Conservation (phyloP, 1,139 yeast species). For the Protomyces inundatus region DNA sequence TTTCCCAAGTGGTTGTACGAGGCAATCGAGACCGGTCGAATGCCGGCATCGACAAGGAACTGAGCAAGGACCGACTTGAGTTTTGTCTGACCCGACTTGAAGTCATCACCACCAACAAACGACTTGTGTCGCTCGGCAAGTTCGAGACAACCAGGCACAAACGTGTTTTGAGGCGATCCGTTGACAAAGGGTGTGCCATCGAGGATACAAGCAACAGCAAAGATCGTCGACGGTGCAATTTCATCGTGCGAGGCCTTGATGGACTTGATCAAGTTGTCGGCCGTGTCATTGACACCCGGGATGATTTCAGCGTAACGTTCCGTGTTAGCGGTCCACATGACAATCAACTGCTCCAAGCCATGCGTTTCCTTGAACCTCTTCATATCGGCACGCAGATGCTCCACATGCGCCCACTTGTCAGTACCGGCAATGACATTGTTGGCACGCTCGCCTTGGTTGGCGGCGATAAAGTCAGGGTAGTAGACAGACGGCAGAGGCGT, state of each 20-base stretch:
- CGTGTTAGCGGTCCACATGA: slow-evolving; percentile 96
- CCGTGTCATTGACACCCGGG: slow-evolving; percentile 80
- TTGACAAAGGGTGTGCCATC: slow-evolving; percentile 86
- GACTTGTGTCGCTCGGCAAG: slow-evolving; percentile 72
- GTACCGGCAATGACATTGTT: slow-evolving; percentile 69
- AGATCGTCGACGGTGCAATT: slow-evolving; percentile 83
- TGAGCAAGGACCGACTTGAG: slow-evolving; percentile 92
- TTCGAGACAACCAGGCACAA: slow-evolving; percentile 90
- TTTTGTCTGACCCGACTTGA: slow-evolving; percentile 95
- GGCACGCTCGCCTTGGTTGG: slow-evolving; percentile 89
- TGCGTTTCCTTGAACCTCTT: slow-evolving; percentile 69
- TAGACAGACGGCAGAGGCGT: slow-evolving; percentile 79
- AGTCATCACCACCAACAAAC: slow-evolving; percentile 94
- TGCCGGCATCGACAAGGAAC: slow-evolving; percentile 94
- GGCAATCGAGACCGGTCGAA: slow-evolving; percentile 87
- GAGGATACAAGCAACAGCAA: slow-evolving; percentile 87
- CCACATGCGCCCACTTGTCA: slow-evolving; percentile 87
- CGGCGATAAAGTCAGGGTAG: slow-evolving; percentile 95
- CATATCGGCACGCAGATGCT: slow-evolving; percentile 77
- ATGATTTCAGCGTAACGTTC: slow-evolving; percentile 82
- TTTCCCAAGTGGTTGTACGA: slow-evolving; percentile 95
- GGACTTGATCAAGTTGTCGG: slow-evolving; percentile 68
- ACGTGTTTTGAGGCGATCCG: slow-evolving; percentile 96
- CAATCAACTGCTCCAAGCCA: slow-evolving; percentile 76
- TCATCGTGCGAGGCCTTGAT: slow-evolving; percentile 76